Evolutionary conservation across 768 basidiomycete genomes (phyloP), one percentile per base, ranked within the genome.

Genomic region (Termitomyces sp.): DNA sequence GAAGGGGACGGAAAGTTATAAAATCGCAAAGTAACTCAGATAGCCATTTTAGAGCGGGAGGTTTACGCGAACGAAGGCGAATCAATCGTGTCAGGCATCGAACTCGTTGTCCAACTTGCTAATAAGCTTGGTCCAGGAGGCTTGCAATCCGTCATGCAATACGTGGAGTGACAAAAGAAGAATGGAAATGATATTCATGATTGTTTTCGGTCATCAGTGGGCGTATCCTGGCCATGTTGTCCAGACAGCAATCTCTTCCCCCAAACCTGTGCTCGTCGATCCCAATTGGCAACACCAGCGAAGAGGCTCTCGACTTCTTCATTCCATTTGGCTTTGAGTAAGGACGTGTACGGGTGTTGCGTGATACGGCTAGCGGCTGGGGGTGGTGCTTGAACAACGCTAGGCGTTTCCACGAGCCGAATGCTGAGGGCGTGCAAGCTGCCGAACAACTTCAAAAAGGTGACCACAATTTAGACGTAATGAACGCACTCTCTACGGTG

Each of bases 311-410:
- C 81, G 18, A 86, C 61, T 56, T 86, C 77, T 13, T 75, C 67
- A 61, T 88, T 88, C 85, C 85, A 88, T 46, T 66, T 72, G 15
- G 75, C 74, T 58, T 86, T 74, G 22, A 86, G 39, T 38, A 83
- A 70, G 3, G 76, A 64, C 4, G 67, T 58, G 59, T 85, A 79
- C 1, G 80, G 79, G 45, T 73, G 73, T 3, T 71, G 65, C 18
- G 73, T 68, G 54, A 84, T 79, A 25, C 84, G 72, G n/a, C 72
- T 64, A 18, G 81, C 80, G 23, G 85, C 86, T 5, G 82, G 67
- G 5, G 77, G 74, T 0, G 83, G 81, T n/a, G 81, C 77, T 22
- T 73, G 72, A 3, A 80, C 63, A 15, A 73, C 65, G 13, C 72
- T 68, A 3, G 81, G 75, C 25, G 82, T 76, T 60, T 80, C 76